Evolutionary conservation across 2,329 filamentous ascomycete species (phyloP), one percentile per base, ranked within the genome.

Genomic region (Penicillium olsonii): DNA sequence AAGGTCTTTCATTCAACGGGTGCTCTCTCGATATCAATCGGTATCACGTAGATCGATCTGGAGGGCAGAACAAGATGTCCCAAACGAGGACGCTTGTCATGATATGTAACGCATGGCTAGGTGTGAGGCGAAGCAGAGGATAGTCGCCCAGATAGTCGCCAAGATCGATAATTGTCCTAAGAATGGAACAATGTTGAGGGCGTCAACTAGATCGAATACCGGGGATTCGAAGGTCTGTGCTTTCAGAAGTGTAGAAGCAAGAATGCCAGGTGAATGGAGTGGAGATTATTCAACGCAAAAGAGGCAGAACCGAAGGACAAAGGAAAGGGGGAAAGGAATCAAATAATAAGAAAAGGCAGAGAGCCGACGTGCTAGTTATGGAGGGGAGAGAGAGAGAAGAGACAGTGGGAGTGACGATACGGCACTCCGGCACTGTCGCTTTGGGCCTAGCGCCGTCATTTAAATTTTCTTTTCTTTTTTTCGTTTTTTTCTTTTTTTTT

Each of bases 81-180:
- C 65, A 56, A 48, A 48, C 52, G 47, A 65, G 69, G 68, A 72
- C 69, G 57, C 60, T 60, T 65, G 71, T 72, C 70, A 75, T 73
- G 72, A 75, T 68, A 70, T 68, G 58, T 53, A 69, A 57, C 54
- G 59, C 63, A 69, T 68, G 63, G 61, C 67, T 60, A 57, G 66
- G 48, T 42, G 31, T 37, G 26, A 48, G 42, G 38, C 48, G 47
- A 48, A 53, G 48, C 40, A 49, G 48, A 35, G 33, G 8, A 6
- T 17, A 35, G 33, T 17, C 33, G 33, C 33, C 29, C 12, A 31
- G 44, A 29, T 35, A 27, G 43, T 47, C 43, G 60, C 54, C 55
- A 60, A 60, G 55, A 54, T 34, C 37, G 39, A 57, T 57, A 50
- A 53, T 53, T 48, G 48, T 45, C 40, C 29, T 40, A 46, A 50